phyloP scores from a whole-genome alignment of 83 land plant species.

The Picea abies region DNA sequence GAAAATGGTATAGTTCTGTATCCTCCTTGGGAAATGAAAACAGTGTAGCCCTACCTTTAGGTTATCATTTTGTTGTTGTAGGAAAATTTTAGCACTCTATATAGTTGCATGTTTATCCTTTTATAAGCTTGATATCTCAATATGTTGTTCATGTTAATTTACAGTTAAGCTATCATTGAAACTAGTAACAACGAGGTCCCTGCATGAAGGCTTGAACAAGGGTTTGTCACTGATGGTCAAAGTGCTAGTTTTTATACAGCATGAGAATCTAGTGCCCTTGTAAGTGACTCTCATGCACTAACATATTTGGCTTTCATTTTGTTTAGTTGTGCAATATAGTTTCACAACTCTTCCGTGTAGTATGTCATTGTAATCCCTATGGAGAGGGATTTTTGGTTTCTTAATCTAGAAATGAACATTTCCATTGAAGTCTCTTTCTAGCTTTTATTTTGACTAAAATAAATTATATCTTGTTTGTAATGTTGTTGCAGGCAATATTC shows the following conservation, averaged over 20 bases:
- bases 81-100: not conserved
- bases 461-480: not conserved
- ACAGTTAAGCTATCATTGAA: constrained; percentile 39
- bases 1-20: constrained; percentile 30
- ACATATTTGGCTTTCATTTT: not conserved
- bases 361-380: not conserved
- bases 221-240: constrained; percentile 48
- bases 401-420: not conserved
- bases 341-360: not conserved
- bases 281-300: constrained; percentile 22
- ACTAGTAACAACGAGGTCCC: constrained; percentile 32
- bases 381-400: not conserved
- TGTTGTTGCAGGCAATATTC: not conserved
- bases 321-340: not conserved
- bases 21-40: constrained; percentile 34
- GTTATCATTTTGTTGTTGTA: not conserved
- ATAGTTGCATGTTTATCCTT: not conserved
- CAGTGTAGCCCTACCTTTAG: constrained; percentile 27
- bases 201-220: constrained; percentile 55
- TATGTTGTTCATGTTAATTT: not conserved
- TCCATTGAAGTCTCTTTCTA: not conserved
- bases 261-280: constrained; percentile 50
- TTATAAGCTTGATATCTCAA: not conserved
- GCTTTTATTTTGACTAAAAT: not conserved
- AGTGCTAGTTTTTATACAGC: constrained; percentile 46